Base-by-base conservation (phyloP, 2,329 filamentous ascomycete genomes). In the Dactylellina parvicollis region DNA sequence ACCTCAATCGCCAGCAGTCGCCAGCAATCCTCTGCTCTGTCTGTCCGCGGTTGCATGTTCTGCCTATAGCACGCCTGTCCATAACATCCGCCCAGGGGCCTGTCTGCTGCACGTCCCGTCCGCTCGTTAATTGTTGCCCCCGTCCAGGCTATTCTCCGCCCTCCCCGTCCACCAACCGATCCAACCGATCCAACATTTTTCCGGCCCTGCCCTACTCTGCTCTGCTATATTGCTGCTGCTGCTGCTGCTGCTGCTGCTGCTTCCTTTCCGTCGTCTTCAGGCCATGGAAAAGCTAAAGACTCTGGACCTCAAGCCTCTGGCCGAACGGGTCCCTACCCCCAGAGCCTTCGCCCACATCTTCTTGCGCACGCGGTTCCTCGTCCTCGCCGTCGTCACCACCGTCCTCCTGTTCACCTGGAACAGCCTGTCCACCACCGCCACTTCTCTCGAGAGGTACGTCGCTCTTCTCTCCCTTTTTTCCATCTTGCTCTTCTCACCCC, bases 381-480 rank as follows among this genome's bases (percentile, higher is more conserved):
- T 64, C 5, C 47, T 73, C 22, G 60, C 60, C 46, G 24, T 73
- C 38, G 28, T 44, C 36, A 38, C 46, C 30, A 66, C 60, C 16
- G 30, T 66, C 47, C 10, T 73, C 32, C 36, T 73, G 4, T 54
- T 66, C 40, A 66, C 69, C 20, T 73, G 69, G 69, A 60, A 60
- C 18, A 54, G 40, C 49, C 36, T 73, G 10, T 60, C 59, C 0
- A 60, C 54, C 1, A 66, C 69, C 18, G 69, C 69, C 56, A 47
- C 69, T 8, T 73, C 69, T 2, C 18, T 73, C 4, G 69, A 73
- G 40, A 66, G 61, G 69, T 66, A 34, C 16, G 59, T 65, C 9
- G 3, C 24, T 42, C n/a, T 9, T 36, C 14, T 38, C 30, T 14
- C 9, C 2, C 46, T 40, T 38, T 52, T 24, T n/a, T 14, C 46